Evolutionary conservation across 2,329 filamentous ascomycete genomes (phyloP).

Genomic region (Herpotrichia juniperi): DNA sequence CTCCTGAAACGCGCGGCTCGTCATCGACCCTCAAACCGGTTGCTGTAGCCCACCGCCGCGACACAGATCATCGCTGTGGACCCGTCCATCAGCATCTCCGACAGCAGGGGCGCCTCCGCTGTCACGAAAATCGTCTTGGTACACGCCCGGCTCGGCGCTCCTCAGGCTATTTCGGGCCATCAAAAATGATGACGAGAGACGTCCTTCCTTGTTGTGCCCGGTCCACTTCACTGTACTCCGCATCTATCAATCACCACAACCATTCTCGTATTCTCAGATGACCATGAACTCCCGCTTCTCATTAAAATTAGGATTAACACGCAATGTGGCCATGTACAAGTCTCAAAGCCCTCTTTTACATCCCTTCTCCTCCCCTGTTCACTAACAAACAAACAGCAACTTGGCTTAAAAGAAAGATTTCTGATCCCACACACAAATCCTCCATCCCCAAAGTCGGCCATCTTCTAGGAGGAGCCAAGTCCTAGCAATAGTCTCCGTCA

Average conservation of each 20-base stretch:
- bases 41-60: background rate
- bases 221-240: background rate
- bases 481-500: no score
- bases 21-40: slow-evolving; percentile 1
- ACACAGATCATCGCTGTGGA: background rate
- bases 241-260: background rate
- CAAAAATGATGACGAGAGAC: no score
- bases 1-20: slow-evolving; percentile 8
- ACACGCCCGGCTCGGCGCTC: background rate
- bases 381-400: no score
- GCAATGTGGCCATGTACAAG: background rate
- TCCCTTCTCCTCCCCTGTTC: background rate
- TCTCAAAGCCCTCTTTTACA: background rate
- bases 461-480: no score
- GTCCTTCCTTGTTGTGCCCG: no score
- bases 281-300: background rate
- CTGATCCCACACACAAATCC: no score
- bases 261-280: background rate
- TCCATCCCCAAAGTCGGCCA: no score
- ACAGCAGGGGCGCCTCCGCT: background rate
- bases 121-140: background rate
- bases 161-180: background rate
- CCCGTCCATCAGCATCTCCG: background rate
- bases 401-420: no score
- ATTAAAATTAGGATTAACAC: slow-evolving; percentile 3